These are phyloP conservation scores for Clonostachys byssicola DNA, from an alignment of 2,329 filamentous ascomycete species.

Conservation along the genomic window DNA sequence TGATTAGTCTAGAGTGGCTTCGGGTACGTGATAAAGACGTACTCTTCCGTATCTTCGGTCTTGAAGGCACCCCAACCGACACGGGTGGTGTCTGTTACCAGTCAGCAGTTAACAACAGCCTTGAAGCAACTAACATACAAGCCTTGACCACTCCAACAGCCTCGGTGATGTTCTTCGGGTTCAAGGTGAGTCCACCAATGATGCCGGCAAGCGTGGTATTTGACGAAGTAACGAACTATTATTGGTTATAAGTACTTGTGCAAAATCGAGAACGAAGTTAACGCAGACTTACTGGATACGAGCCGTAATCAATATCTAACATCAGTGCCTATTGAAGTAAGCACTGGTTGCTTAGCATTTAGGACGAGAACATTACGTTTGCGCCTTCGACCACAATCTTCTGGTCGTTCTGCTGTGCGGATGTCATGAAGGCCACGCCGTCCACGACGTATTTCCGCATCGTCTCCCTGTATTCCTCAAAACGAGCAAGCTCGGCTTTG, in stretches of 20 bases:
- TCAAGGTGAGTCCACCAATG: slow-evolving; percentile 58
- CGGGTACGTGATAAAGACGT: slow-evolving; percentile 9
- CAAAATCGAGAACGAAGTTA: slow-evolving; percentile 5
- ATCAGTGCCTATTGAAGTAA: slow-evolving; percentile 47
- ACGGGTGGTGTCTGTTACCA: slow-evolving; percentile 52
- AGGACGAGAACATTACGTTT: slow-evolving; percentile 28
- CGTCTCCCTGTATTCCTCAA: slow-evolving; percentile 52
- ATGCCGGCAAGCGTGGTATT: slow-evolving; percentile 50
- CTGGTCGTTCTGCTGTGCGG: slow-evolving; percentile 52
- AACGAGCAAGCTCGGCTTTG: slow-evolving; percentile 63
- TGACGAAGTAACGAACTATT: slow-evolving; percentile 47
- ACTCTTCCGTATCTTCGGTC: slow-evolving; percentile 48
- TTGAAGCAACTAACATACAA: slow-evolving; percentile 30
- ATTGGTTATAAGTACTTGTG: slow-evolving; percentile 8
- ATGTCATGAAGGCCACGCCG: slow-evolving; percentile 58
- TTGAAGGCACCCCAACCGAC: slow-evolving; percentile 64
- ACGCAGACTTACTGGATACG: slow-evolving; percentile 19
- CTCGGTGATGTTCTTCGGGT: slow-evolving; percentile 53
- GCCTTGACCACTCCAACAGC: slow-evolving; percentile 66
- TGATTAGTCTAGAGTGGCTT: slow-evolving; percentile 11
- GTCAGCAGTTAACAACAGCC: slow-evolving; percentile 9
- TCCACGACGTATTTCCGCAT: slow-evolving; percentile 62
- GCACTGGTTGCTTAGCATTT: slow-evolving; percentile 21
- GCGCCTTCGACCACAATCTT: slow-evolving; percentile 67
- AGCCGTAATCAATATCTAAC: slow-evolving; percentile 58